Evolutionary conservation across 2,329 filamentous ascomycete species (phyloP).

Genomic region (Aspergillus unguis): DNA sequence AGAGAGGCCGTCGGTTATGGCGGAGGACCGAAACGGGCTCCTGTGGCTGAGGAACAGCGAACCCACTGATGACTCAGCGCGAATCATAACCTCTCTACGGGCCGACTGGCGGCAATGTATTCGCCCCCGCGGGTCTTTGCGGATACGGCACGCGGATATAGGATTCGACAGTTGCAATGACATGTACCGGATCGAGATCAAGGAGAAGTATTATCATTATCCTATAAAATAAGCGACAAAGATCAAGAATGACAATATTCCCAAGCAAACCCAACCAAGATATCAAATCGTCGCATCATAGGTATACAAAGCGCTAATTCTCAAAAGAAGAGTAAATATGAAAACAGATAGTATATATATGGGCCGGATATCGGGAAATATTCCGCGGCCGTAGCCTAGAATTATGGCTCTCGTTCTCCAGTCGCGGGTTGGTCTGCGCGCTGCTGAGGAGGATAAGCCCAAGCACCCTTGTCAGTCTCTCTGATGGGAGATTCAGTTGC

Average conservation of each 20-base stretch:
- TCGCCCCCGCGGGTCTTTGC: background rate
- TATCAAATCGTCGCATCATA: slow-evolving; percentile 10
- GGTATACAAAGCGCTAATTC: slow-evolving; percentile 11
- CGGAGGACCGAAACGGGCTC: slow-evolving; percentile 10
- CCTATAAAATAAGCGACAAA: too few relatives aligned
- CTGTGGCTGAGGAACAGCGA: slow-evolving; percentile 15
- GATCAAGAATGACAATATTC: background rate
- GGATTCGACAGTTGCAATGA: too few relatives aligned
- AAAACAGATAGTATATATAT: slow-evolving; percentile 4
- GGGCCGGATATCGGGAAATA: background rate
- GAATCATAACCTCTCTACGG: background rate
- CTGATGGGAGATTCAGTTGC: slow-evolving; percentile 17
- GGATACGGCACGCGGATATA: slow-evolving; percentile 1
- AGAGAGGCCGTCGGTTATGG: slow-evolving; percentile 25
- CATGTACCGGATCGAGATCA: background rate
- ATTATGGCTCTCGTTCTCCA: slow-evolving; percentile 3
- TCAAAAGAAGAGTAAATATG: background rate
- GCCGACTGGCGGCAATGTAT: slow-evolving; percentile 13
- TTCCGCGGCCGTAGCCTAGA: background rate
- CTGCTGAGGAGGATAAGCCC: slow-evolving; percentile 5
- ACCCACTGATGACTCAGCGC: slow-evolving; percentile 11
- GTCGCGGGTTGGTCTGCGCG: background rate
- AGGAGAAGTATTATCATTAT: slow-evolving; percentile 1
- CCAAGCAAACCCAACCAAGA: slow-evolving; percentile 2
- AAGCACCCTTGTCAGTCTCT: slow-evolving; percentile 13